These are phyloP conservation scores for Brettanomyces sp. DNA, from an alignment of 805 yeast species.

Conservation along the genomic window DNA sequence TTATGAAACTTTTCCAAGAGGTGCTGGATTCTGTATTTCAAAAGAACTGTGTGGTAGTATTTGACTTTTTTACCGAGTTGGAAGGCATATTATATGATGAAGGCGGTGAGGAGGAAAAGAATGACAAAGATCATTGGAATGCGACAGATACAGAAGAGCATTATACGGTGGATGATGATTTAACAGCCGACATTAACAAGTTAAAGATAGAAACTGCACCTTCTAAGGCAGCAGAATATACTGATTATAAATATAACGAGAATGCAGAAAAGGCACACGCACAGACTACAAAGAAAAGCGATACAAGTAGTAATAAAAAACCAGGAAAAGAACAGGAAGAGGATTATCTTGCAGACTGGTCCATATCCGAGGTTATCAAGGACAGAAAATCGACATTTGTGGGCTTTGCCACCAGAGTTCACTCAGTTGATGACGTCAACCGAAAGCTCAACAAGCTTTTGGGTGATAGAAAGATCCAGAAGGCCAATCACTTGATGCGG, in stretches of 20 bases:
- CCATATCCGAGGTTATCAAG: constrained; percentile 59
- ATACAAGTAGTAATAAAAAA: background rate
- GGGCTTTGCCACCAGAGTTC: constrained; percentile 59
- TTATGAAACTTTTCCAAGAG: constrained; percentile 38
- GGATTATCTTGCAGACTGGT: constrained; percentile 67
- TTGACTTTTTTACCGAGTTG: constrained; percentile 65
- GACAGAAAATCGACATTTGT: constrained; percentile 84
- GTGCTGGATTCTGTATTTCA: constrained; percentile 44
- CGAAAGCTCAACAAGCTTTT: constrained; percentile 41
- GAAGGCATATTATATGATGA: constrained; percentile 40
- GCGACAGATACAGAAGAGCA: constrained; percentile 4
- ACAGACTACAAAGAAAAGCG: constrained; percentile 3
- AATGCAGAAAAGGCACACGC: constrained; percentile 17
- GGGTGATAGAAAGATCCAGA: constrained; percentile 55
- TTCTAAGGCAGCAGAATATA: constrained; percentile 1
- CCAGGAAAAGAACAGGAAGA: constrained; percentile 3
- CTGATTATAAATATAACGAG: constrained; percentile 18
- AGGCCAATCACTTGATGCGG: constrained; percentile 72
- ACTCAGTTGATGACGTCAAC: constrained; percentile 60
- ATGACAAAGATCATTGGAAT: constrained; percentile 16
- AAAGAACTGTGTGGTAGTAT: constrained; percentile 65
- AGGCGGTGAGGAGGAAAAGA: constrained; percentile 18
- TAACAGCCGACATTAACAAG: constrained; percentile 1
- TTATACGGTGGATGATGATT: background rate
- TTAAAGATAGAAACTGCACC: background rate